Evolutionary conservation across 108 stramenopile species (phyloP), one percentile per base, ranked within the genome.

Genomic region (Poteriospumella lacustris): DNA sequence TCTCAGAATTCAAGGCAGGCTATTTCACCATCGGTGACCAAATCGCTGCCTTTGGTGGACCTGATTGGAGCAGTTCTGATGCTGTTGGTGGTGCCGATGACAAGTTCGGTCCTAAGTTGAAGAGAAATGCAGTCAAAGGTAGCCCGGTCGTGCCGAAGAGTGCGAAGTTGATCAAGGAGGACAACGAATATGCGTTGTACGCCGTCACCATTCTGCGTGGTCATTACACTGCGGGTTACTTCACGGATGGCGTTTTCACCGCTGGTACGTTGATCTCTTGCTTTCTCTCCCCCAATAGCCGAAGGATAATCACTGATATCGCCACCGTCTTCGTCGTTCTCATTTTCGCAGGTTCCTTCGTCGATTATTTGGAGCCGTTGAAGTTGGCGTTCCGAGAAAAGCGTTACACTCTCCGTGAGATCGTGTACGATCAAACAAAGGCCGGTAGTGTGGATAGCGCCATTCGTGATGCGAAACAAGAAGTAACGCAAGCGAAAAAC

Each of bases 131-230:
- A 68, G 84, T 85, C 42, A 88, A 90, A 43, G 93, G 95, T 69
- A 94, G 93, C 0, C 97, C 97, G 2, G 95, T 96, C 56, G 95
- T 85, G 59, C 83, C 83, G 39, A 67, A 68, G 1, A 90, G 92
- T 5, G 40, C 90, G 33, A 82, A 90, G 69, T 78, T 84, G 19
- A 87, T 96, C n/a, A 82, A 82, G 72, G 78, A 76, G 38, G 97
- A 96, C 59, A 85, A 83, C 39, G 97, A 97, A 15, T 85, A 80
- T 33, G 78, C 86, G 38, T 85, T 97, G 34, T 97, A 91, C 79
- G 80, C 92, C 42, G 87, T 97, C 24, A 96, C 95, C 2, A 89
- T 97, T 64, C 88, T 97, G 15, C 90, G 90, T 73, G 86, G 91
- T 34, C 91, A 93, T 83, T 94, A 94, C 80, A 67, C 78, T 56